A percentile compares a stretch with the other conserved stretches of the same genome.
Conservation (phyloP, 2,329 filamentous ascomycete genomes). For the Calonectria crousiana region DNA sequence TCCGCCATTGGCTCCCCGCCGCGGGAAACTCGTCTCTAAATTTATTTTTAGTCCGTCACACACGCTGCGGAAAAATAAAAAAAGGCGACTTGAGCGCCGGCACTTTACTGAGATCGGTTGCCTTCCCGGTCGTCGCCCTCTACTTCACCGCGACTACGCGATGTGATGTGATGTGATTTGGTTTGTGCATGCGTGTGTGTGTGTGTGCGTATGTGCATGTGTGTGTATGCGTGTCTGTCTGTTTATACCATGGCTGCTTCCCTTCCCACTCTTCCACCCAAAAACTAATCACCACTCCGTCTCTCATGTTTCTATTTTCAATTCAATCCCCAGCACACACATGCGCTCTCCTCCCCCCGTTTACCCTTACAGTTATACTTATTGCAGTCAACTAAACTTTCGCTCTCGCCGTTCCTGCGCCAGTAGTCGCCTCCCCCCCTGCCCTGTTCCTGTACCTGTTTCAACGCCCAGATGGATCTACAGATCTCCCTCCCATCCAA, state of each 20-base stretch:
- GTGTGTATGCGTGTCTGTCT: no score
- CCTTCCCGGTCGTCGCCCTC: not conserved
- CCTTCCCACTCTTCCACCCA: not conserved
- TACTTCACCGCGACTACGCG: not conserved
- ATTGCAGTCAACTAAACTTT: not conserved
- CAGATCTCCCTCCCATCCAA: constrained; percentile 13
- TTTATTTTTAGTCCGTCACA: not conserved
- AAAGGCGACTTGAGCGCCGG: not conserved
- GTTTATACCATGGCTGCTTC: not conserved
- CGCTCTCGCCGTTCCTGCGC: not conserved
- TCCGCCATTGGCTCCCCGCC: not conserved
- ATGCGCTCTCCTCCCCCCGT: not conserved
- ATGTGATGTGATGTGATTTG: constrained; percentile 11
- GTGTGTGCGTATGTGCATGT: no score
- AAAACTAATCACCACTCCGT: not conserved
- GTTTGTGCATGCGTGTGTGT: not conserved
- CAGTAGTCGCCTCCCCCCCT: not conserved
- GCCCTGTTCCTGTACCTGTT: constrained; percentile 14
- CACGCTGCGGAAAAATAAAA: not conserved
- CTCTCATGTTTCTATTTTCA: not conserved
- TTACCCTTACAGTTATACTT: not conserved
- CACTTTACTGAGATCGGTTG: not conserved
- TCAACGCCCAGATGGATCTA: constrained; percentile 14
- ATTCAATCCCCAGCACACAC: not conserved
- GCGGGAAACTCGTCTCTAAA: not conserved